Evolutionary conservation across 164 flowering plant genomes (phyloP).

Genomic region (Amborella trichopoda): DNA sequence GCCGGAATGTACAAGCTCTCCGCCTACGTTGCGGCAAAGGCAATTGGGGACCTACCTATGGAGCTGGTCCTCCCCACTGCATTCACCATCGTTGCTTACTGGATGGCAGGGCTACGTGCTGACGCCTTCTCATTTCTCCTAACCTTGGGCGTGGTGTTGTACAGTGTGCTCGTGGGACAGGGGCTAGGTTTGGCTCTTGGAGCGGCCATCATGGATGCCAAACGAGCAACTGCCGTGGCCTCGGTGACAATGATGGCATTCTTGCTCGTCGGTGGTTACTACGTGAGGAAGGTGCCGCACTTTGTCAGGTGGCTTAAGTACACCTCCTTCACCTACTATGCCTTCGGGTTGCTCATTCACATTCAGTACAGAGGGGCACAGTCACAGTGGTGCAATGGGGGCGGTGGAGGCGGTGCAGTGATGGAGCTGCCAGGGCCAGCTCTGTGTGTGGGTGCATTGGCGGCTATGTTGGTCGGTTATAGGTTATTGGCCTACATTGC

Average conservation of each 20-base stretch:
- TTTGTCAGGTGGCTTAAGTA: constrained; percentile 63
- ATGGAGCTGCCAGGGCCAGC: constrained; percentile 36
- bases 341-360: constrained; percentile 42
- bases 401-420: constrained; percentile 32
- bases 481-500: constrained; percentile 58
- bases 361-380: constrained; percentile 36
- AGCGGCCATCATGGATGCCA: constrained; percentile 50
- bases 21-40: constrained; percentile 52
- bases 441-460: constrained; percentile 23
- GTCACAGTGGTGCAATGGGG: constrained; percentile 25
- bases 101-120: constrained; percentile 66
- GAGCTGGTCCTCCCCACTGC: constrained; percentile 66
- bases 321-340: constrained; percentile 35
- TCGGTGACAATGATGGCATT: constrained; percentile 47
- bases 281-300: constrained; percentile 51
- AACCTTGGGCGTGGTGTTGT: constrained; percentile 29
- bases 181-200: constrained; percentile 79
- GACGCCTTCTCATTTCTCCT: constrained; percentile 17
- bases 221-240: constrained; percentile 37
- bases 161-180: constrained; percentile 37
- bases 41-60: constrained; percentile 56
- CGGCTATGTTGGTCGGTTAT: constrained; percentile 44
- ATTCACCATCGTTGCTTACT: constrained; percentile 42
- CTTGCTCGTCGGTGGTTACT: constrained; percentile 54
- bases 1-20: constrained; percentile 73